A percentile compares a stretch with the other conserved stretches of the same genome.
These are phyloP conservation scores for Periglandula ipomoeae DNA, from an alignment of 2,329 filamentous ascomycete species.

Conservation along the genomic window DNA sequence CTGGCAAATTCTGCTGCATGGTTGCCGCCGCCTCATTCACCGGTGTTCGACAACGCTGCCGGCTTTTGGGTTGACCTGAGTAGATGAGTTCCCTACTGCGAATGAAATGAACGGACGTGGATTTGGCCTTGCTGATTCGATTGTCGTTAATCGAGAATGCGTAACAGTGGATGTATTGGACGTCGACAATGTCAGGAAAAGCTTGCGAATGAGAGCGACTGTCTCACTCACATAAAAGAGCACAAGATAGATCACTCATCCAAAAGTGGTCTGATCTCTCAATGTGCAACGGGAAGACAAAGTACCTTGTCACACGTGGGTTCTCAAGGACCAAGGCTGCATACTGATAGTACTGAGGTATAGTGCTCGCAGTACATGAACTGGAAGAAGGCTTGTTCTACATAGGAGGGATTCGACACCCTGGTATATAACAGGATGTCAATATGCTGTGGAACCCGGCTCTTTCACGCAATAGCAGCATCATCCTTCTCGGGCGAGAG, in stretches of 20 bases:
- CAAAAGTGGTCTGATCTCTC: too few species aligned
- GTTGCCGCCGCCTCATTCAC: too few species aligned
- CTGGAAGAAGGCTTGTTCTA: neutral
- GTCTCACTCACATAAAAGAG: neutral
- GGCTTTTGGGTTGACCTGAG: too few species aligned
- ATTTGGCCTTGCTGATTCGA: neutral
- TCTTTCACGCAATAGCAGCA: neutral
- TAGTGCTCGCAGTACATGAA: neutral
- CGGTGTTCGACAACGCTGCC: too few species aligned
- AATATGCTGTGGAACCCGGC: conserved; percentile 2
- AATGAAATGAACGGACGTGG: too few species aligned
- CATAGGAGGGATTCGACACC: neutral
- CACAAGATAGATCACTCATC: too few species aligned
- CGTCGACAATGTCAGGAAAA: neutral
- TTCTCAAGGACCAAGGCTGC: neutral
- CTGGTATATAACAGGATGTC: neutral
- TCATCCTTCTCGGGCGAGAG: neutral
- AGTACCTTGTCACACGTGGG: neutral
- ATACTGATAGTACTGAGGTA: neutral
- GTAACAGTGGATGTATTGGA: neutral
- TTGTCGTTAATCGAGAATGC: neutral
- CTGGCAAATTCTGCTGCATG: too few species aligned
- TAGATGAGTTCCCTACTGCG: too few species aligned
- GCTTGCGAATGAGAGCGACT: neutral
- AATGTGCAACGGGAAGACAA: neutral